Evolutionary conservation across 768 basidiomycete species (phyloP).

Genomic region (Cantharellus anzutake): DNA sequence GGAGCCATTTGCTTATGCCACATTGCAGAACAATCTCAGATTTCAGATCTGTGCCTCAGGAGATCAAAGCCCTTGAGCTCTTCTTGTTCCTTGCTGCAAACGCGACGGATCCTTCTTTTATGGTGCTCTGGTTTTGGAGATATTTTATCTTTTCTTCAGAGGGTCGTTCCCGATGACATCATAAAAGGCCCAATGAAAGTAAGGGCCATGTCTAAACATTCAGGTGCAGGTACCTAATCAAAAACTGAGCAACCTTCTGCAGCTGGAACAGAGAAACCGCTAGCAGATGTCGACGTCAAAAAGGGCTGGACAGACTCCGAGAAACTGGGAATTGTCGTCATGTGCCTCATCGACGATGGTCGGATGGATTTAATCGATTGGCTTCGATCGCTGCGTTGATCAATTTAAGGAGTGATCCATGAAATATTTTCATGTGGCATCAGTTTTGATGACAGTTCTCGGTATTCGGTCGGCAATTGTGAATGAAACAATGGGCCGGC

Average conservation of each 20-base stretch:
- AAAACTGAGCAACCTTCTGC: conserved; percentile 56
- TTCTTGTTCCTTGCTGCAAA: conserved; percentile 77
- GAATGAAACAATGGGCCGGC: conserved; percentile 23
- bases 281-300: conserved; percentile 61
- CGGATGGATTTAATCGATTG: conserved; percentile 51
- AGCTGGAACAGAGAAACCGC: conserved; percentile 36
- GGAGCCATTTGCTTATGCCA: neutral
- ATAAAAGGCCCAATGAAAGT: conserved; percentile 39
- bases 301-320: conserved; percentile 81
- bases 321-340: conserved; percentile 73
- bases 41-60: conserved; percentile 47
- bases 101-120: conserved; percentile 64
- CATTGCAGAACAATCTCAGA: neutral
- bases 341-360: conserved; percentile 46
- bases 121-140: conserved; percentile 85
- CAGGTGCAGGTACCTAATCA: conserved; percentile 14
- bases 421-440: neutral
- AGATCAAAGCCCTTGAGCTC: conserved; percentile 55
- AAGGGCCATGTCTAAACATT: conserved; percentile 3
- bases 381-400: conserved; percentile 13
- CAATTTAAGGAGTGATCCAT: neutral
- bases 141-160: conserved; percentile 77
- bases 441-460: conserved; percentile 48
- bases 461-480: conserved; percentile 39
- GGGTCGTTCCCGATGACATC: conserved; percentile 45